Base-by-base conservation (phyloP, 345 rosid species). In the Capsella bursapastoris region DNA sequence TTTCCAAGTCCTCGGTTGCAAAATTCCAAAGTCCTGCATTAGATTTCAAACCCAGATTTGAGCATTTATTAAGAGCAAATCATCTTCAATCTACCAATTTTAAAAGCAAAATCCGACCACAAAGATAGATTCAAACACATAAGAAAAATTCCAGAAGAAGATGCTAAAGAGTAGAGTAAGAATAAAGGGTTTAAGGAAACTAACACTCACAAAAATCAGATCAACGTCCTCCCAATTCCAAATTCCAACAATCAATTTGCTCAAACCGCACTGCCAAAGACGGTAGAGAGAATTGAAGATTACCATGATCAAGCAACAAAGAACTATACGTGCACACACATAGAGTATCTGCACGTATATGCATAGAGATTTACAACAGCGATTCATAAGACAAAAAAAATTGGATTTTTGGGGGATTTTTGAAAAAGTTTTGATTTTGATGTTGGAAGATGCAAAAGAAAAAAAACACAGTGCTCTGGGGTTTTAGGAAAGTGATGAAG, bases 221-320 rank as follows among this genome's bases (percentile, higher is more conserved):
- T 82, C 78, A 78, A 50, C 50, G 57, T 76, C 63, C 57, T 58
- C 44, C 61, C 74, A 81, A 74, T 77, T 76, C 78, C 80, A 71
- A 78, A 75, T 75, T 43, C 44, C 5, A 38, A 29, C 44, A 61
- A 8, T 4, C 15, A 51, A 37, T 15, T 43, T 53, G 3, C 18
- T 29, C 0, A 29, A 70, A 58, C 25, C 61, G 50, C 34, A 50
- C 48, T 48, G 48, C 60, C 50, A 67, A 32, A 49, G 34, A 45
- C 3, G 34, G 40, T 29, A 14, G 22, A 31, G 60, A 8, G 18
- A 14, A 29, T 31, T 56, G 56, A 50, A 50, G 31, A 50, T 22
- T 4, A 13, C 14, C 60, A 56, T 56, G 38, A 13, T 13, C 38
- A 56, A 56, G 60, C 60, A 56, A 56, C 60, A 56, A 31, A 56